These are phyloP conservation scores for Phytophthora hibernalis DNA, from an alignment of 352 stramenopile species.

Conservation along the genomic window DNA sequence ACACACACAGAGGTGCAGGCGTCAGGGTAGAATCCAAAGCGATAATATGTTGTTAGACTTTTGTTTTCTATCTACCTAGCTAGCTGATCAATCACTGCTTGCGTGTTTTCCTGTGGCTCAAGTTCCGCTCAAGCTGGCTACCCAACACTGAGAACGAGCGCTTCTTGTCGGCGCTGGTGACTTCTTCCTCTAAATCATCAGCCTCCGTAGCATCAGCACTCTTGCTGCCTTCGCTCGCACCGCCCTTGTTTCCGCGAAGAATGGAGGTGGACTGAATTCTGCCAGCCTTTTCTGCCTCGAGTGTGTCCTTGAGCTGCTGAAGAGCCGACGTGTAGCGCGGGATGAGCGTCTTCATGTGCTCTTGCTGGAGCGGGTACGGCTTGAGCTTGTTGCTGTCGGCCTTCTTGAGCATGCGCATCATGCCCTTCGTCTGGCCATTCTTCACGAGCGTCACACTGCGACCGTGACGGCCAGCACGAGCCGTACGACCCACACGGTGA, in stretches of 20 bases:
- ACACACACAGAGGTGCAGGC: slow-evolving; percentile 10
- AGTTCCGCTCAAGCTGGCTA: slow-evolving; percentile 65
- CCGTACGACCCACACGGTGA: slow-evolving; percentile 85
- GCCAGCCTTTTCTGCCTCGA: slow-evolving; percentile 79
- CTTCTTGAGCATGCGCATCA: slow-evolving; percentile 88
- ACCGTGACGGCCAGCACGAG: slow-evolving; percentile 79
- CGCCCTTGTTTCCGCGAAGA: slow-evolving; percentile 34
- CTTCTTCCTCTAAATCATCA: slow-evolving; percentile 35
- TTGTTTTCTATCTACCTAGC: slow-evolving; percentile 37
- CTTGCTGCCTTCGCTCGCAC: slow-evolving; percentile 8
- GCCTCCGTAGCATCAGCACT: slow-evolving; percentile 6
- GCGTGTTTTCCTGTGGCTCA: slow-evolving; percentile 47
- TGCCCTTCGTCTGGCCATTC: slow-evolving; percentile 81
- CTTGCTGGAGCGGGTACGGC: slow-evolving; percentile 65
- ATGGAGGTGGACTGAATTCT: slow-evolving; percentile 62
- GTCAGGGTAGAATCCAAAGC: slow-evolving; percentile 22
- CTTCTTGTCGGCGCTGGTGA: slow-evolving; percentile 57
- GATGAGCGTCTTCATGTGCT: slow-evolving; percentile 85
- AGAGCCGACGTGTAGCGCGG: slow-evolving; percentile 75
- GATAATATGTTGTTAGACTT: slow-evolving; percentile 22
- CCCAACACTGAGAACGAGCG: slow-evolving; percentile 64
- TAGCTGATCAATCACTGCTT: slow-evolving; percentile 42
- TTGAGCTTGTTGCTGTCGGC: slow-evolving; percentile 79
- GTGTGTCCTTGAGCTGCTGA: slow-evolving; percentile 77
- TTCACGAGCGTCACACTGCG: slow-evolving; percentile 85